Evolutionary conservation across 1,139 yeast genomes (phyloP), one percentile per base, ranked within the genome.

Genomic region (Sugiyamaella neomexicana): DNA sequence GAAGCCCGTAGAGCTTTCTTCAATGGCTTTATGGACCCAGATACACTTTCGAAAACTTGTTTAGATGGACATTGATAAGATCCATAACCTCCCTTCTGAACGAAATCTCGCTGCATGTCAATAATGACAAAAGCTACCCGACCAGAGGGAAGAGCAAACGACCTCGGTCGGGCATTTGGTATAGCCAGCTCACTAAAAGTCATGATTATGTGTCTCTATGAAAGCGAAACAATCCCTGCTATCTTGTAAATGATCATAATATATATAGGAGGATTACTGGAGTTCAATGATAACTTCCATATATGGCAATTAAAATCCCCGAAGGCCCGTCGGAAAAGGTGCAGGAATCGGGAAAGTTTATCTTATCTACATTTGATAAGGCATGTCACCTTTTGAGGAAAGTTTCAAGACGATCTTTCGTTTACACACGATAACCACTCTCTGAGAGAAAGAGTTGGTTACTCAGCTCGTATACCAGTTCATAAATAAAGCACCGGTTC

Each of bases 81-180:
- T 16, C 70, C 70, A 53, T 67, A 67, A 10, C 70, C 70, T 1
- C 66, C 64, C 23, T 63, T 54, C 54, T 62, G 60, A 2, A 67
- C 63, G 51, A 67, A 67, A 52, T 67, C 70, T 44, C 70, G 54
- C 52, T 67, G 70, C 70, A 67, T 67, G 53, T 67, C 70, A 31
- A 67, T 65, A 50, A 67, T 63, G 25, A 67, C 52, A 23, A 67
- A 56, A 1, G 69, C 70, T 2, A 66, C 60, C 40, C 65, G 58
- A 16, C 66, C 67, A 2, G 58, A 57, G 13, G 60, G 60, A 16
- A 67, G 62, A n/a, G 57, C 56, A 54, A 67, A 65, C 7, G 66
- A 57, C 39, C 60, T 60, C 1, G 70, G 70, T 27, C 54, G 53
- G 2, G 69, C 63, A 25, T 51, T 50, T 1, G 16, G 23, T 12